These are phyloP conservation scores for Fusarium sp. DNA, from an alignment of 2,329 filamentous ascomycete species.

Conservation along the genomic window DNA sequence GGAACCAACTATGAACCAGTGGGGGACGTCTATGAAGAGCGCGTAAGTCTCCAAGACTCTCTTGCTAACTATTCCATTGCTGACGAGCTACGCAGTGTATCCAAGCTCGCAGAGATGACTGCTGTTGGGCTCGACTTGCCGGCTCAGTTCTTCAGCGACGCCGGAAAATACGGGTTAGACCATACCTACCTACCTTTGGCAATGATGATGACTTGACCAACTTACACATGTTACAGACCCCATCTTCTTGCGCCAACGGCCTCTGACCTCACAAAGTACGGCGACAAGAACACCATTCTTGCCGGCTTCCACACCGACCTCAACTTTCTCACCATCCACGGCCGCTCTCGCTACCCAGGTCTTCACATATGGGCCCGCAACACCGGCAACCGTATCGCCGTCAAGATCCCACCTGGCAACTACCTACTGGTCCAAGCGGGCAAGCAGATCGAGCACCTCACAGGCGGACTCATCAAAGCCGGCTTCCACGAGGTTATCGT, in stretches of 20 bases:
- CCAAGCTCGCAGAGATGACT: conserved; percentile 68
- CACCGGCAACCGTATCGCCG: conserved; percentile 67
- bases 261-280: conserved; percentile 66
- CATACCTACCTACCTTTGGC: not conserved
- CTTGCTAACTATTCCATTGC: not conserved
- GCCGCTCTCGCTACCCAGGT: conserved; percentile 69
- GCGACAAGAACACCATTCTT: conserved; percentile 65
- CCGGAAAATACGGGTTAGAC: conserved; percentile 64
- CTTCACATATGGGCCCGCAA: conserved; percentile 73
- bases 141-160: conserved; percentile 63
- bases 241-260: conserved; percentile 71
- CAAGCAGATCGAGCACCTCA: conserved; percentile 71
- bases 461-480: conserved; percentile 69
- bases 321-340: conserved; percentile 73
- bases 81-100: conserved; percentile 54
- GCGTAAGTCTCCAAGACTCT: conserved; percentile 56
- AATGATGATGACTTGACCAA: not conserved
- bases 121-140: conserved; percentile 67
- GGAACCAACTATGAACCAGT: conserved; percentile 65
- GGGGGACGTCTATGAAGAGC: conserved; percentile 70
- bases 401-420: conserved; percentile 67
- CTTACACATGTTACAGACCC: conserved; percentile 53
- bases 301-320: conserved; percentile 73
- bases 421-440: conserved; percentile 70
- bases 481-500: conserved; percentile 72